Evolutionary conservation across 495 filamentous ascomycete genomes (phyloP), one percentile per base, ranked within the genome.

Genomic region (Tetracladium setigerum): DNA sequence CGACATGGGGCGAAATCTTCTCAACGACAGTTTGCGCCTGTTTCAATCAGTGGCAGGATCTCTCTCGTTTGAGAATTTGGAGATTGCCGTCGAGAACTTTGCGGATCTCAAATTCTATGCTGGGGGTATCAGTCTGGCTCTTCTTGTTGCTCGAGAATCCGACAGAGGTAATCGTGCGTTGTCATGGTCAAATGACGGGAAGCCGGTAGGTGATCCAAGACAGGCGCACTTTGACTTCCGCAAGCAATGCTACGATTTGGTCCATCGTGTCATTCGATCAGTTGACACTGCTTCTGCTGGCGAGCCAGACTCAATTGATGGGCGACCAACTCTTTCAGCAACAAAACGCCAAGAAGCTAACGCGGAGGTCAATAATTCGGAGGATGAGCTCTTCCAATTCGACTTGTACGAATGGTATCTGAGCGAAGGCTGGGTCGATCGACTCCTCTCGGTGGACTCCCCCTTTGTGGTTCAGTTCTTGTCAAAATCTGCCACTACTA

Each of bases 321-420:
- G 91, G 30, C 81, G 86, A 50, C 72, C 75, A 13, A 89, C 87
- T 0, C 61, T 82, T 3, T 75, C 82, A 33, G 83, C 83, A 6
- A 89, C 82, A 31, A 84, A 91, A 50, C 78, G 84, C 50, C 76
- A 76, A 44, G 92, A 99, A 65, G 90, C 92, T 0, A 94, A 95
- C 64, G 75, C 75, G 38, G 82, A 94, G 0, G 84, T 97, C 57
- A 83, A 92, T 57, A 78, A 73, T 38, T 95, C 90, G 0, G 72
- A 76, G 8, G 92, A 99, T 54, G 87, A 95, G 54, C 81, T 95
- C 1, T 99, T 97, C 67, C 79, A 97, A 62, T 91, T 86, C 22
- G 83, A 88, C 53, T 72, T 99, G 42, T 99, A 96, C 60, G 92
- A 96, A 49, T 99, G 94, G 94, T 96, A 97, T 62, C 75, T 95